Evolutionary conservation across 495 filamentous ascomycete species (phyloP), one percentile per base, ranked within the genome.

Genomic region (Aspergillus egyptiacus): DNA sequence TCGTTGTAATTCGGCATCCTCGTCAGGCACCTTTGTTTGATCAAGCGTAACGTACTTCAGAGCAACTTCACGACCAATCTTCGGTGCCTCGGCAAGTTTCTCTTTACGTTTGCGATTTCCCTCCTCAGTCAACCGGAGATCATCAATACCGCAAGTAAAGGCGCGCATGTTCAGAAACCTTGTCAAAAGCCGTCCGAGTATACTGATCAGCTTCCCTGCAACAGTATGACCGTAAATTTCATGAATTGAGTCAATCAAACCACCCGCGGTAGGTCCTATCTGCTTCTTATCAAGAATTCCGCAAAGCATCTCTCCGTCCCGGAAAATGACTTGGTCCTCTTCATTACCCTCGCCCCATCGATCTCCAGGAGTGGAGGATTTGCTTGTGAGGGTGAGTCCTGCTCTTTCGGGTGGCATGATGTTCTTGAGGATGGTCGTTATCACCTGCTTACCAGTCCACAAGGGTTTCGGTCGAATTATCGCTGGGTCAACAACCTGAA

Each of bases 371-470:
- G 89, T 85, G 18, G 85, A 83, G 25, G 86, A 87, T 54, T 84
- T 87, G 33, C 86, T 84, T 32, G 79, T 78, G 59, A 97, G 76
- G 53, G 81, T 90, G 34, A 99, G 67, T 19, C 89, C 89, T 39
- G 84, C 81, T 53, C 86, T 85, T 51, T 79, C 73, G 7, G 71
- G 54, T 0, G 91, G 94, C 56, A 75, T 80, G 48, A 97, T 91
- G 61, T 99, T 99, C 66, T 86, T 86, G 27, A 99, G 70, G 17
- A 99, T 85, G 0, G 91, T 96, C 11, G 89, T 91, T 51, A 97
- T 85, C 13, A 99, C 74, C 63, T 99, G 94, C 71, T 97, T 99
- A 53, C 94, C 94, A n/a, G 91, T 96, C 94, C 94, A 99, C 37
- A 88, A 70, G 15, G 78, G 76, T 27, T 73, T 76, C 2, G 94